Percentiles rank a stretch among this genome's conserved stretches.
Evolutionary conservation across 805 yeast species (phyloP).

Genomic region (Torulaspora delbrueckii): DNA sequence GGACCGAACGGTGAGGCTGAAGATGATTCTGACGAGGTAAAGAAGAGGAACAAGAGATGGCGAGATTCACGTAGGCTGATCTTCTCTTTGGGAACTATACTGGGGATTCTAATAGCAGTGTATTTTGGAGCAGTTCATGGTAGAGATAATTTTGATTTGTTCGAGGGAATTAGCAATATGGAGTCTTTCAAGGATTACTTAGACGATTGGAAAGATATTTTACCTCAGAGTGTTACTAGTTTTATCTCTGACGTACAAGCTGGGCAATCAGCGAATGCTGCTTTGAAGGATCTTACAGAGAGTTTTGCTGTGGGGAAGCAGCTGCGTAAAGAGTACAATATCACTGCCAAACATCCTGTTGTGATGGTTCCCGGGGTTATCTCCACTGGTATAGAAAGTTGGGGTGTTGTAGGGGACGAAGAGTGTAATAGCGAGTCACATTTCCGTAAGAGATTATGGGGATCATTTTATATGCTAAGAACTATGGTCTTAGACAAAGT

Average conservation of each 20-base stretch:
- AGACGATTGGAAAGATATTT: constrained; percentile 66
- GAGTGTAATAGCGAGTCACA: constrained; percentile 82
- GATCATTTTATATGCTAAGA: constrained; percentile 89
- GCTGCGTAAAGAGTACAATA: constrained; percentile 48
- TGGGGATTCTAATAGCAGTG: constrained; percentile 64
- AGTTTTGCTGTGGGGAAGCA: constrained; percentile 83
- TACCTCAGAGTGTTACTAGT: constrained; percentile 62
- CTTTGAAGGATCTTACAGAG: constrained; percentile 53
- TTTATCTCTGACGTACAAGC: constrained; percentile 52
- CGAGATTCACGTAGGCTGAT: constrained; percentile 53
- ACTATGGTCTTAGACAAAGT: constrained; percentile 87
- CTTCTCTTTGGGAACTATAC: constrained; percentile 64
- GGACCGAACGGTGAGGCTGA: constrained; percentile 5
- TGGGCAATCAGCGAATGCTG: constrained; percentile 15
- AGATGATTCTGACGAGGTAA: background rate
- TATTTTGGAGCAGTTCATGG: constrained; percentile 46
- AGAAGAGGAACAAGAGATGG: constrained; percentile 16
- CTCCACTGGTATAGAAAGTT: constrained; percentile 89
- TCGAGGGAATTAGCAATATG: constrained; percentile 48
- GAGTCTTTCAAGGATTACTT: constrained; percentile 55
- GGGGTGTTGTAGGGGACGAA: constrained; percentile 73
- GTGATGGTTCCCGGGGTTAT: constrained; percentile 94
- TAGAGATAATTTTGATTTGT: constrained; percentile 28
- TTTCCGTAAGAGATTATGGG: constrained; percentile 93
- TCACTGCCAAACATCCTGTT: constrained; percentile 66